These are phyloP conservation scores for Camellia japonica DNA, from an alignment of 148 eudicot species.

Conservation along the genomic window DNA sequence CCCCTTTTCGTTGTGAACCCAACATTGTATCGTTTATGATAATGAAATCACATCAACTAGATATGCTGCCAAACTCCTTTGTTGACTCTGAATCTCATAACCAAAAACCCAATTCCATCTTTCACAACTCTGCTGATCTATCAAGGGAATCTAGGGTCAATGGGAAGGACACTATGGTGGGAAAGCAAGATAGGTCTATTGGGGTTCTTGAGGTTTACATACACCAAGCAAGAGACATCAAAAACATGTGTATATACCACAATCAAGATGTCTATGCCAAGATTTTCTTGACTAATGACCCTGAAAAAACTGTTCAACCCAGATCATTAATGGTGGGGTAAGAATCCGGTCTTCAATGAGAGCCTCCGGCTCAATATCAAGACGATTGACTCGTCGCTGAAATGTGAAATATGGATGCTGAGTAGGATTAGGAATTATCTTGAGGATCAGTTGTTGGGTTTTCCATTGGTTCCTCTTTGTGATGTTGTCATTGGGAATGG, in stretches of 20 bases:
- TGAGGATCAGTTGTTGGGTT: no score
- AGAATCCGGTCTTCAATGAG: no score
- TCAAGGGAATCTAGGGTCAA: background rate
- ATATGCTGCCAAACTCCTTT: background rate
- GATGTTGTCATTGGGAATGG: no score
- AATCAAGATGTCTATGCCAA: slow-evolving; percentile 16
- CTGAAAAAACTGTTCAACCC: slow-evolving; percentile 10
- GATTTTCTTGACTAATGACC: slow-evolving; percentile 25
- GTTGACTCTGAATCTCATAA: background rate
- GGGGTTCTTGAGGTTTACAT: slow-evolving; percentile 28
- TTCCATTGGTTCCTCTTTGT: no score
- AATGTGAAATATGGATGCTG: no score
- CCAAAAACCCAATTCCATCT: background rate
- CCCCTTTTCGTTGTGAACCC: background rate
- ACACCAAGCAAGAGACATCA: slow-evolving; percentile 31
- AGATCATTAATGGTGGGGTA: no score
- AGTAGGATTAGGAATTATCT: no score
- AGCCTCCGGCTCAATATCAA: no score
- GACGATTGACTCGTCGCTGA: no score
- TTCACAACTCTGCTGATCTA: background rate
- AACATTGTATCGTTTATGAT: background rate
- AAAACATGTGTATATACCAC: slow-evolving; percentile 31
- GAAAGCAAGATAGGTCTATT: slow-evolving; percentile 8
- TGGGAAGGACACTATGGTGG: background rate
- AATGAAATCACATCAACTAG: background rate